Evolutionary conservation across 2,329 filamentous ascomycete genomes (phyloP), one percentile per base, ranked within the genome.

Genomic region (Lojkania enalia): DNA sequence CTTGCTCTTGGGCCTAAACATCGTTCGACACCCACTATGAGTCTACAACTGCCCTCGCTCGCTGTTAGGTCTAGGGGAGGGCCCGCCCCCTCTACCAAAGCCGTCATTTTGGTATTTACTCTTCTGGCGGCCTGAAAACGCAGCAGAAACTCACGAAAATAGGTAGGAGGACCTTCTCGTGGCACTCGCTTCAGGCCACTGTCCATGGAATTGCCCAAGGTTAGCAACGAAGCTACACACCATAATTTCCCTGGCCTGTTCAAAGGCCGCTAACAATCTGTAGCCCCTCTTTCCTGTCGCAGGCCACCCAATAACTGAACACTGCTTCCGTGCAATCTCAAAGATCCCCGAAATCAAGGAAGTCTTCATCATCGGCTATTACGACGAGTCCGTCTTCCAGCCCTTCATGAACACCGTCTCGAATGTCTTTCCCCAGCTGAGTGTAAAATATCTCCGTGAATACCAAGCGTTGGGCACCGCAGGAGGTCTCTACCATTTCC

Each of bases 361-460:
- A 74, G 92, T 99, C 61, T 91, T 94, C 77, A 86, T 99, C 66
- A 95, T 99, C 67, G 94, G 94, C 67, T 99, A 99, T 82, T 99
- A 97, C 73, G 94, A 99, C 70, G 94, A 97, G 77, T 82, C 84
- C 33, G 89, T 97, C 63, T 96, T 97, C 82, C 88, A 90, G 65
- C 91, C 96, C 74, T 97, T 97, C 76, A 95, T 97, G 78, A 96
- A 95, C 74, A 88, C 95, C 69, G 84, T 90, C 49, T 79, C 84
- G 49, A 83, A 83, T 70, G 87, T 89, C 69, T 95, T 95, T 76
- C 90, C 91, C 42, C 83, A 89, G 66, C 84, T 97, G 63, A 84
- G 85, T 61, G 90, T 97, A 75, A 90, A 91, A 72, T 99, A 99
- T 76, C 83, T 99, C 42, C 88, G 94, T 67, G 94, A 99, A 78